Conservation (phyloP, 495 filamentous ascomycete species). For the Podospora australis region DNA sequence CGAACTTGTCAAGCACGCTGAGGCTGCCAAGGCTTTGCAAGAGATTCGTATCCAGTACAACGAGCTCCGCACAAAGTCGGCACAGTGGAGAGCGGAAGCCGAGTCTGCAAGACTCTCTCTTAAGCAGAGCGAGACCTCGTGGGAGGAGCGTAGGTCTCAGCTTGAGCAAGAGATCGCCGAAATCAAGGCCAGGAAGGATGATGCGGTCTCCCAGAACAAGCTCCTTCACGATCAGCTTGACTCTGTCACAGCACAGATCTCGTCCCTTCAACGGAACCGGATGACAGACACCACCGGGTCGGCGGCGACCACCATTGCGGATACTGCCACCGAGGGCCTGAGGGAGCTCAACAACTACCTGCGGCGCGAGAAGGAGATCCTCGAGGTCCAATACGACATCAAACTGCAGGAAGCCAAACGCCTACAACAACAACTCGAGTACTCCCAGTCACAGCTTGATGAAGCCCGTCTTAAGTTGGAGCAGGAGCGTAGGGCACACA, state of each 20-base stretch:
- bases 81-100: constrained; percentile 63
- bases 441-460: constrained; percentile 78
- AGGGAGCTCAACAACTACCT: constrained; percentile 86
- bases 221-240: constrained; percentile 85
- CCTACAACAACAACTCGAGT: constrained; percentile 81
- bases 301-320: constrained; percentile 31
- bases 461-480: constrained; percentile 78
- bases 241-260: constrained; percentile 69
- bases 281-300: constrained; percentile 42
- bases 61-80: constrained; percentile 67
- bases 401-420: constrained; percentile 79
- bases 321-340: constrained; percentile 60
- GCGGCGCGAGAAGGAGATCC: constrained; percentile 94
- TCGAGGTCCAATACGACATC: constrained; percentile 89
- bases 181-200: constrained; percentile 67
- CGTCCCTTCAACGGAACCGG: constrained; percentile 67
- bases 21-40: constrained; percentile 79
- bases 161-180: constrained; percentile 81
- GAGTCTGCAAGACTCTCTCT: constrained; percentile 75
- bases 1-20: constrained; percentile 89
- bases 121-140: constrained; percentile 75
- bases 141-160: constrained; percentile 70
- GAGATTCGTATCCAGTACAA: constrained; percentile 72
- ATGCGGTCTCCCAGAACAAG: constrained; percentile 77
- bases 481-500: constrained; percentile 73